Base-by-base conservation (phyloP, 2,329 filamentous ascomycete species). In the Aureobasidium namibiae region DNA sequence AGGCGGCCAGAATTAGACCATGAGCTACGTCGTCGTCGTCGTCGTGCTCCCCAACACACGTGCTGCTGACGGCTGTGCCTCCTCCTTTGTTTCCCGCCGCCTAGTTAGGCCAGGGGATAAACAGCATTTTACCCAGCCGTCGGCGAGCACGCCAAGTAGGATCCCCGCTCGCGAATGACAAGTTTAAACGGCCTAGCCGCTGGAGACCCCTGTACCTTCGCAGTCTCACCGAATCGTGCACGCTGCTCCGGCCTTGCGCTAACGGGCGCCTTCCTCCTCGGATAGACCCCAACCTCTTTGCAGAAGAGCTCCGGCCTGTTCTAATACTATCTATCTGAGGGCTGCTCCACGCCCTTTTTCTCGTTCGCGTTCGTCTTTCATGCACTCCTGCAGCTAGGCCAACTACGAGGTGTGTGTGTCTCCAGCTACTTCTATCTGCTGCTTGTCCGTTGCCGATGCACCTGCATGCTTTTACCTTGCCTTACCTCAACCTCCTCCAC, bases 401-500 rank as follows among this genome's bases (percentile, higher is more conserved):
- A 53, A 59, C 48, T 59, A 59, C 57, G 57, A 59, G 57, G 57
- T 59, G 46, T 59, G 46, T 59, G 57, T 59, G 57, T 59, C 57
- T 59, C 57, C 54, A 57, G 42, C 54, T 57, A 57, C 54, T 57
- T 57, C 41, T 57, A 57, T 57, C 54, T 57, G 41, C 54, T 57
- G 54, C 54, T 57, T 36, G 54, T 57, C 54, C 54, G 54, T 57
- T 57, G 54, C 54, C 42, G 54, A 46, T 48, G 54, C 54, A 57
- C 54, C 54, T 57, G 54, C 54, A 57, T 57, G 54, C 54, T 39
- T 56, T 57, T 42, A 57, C 41, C 31, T 57, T 57, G 54, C 41
- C 54, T 57, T 57, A 57, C 54, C 54, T 46, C 54, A 46, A 57
- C 42, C 42, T 38, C 54, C 23, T 46, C 54, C 42, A 57, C 54